These are phyloP conservation scores for Pythium aristosporum DNA, from an alignment of 352 stramenopile species.

Conservation along the genomic window DNA sequence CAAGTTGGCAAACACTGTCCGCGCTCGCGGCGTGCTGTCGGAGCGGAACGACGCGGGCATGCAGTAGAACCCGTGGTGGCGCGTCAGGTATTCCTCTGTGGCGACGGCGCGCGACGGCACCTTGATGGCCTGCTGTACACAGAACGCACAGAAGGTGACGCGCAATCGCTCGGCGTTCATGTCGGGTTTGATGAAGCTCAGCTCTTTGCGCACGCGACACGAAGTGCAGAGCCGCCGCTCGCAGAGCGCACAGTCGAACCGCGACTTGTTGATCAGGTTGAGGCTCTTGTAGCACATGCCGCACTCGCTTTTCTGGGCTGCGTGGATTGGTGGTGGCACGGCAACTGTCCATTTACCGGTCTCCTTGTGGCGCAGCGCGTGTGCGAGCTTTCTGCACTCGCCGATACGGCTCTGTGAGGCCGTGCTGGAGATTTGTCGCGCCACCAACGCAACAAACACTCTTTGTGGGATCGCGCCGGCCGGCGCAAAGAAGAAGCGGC, in stretches of 20 bases:
- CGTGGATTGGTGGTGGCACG: neutral
- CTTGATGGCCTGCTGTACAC: conserved; percentile 7
- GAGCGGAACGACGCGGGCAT: neutral
- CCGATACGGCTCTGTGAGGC: neutral
- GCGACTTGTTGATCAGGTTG: conserved; percentile 14
- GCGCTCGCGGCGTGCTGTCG: neutral
- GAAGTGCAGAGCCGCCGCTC: conserved; percentile 4
- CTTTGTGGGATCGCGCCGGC: conserved; percentile 34
- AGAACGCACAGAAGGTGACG: conserved; percentile 13
- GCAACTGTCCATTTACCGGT: conserved; percentile 9
- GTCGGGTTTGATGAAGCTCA: conserved; percentile 3
- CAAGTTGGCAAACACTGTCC: neutral
- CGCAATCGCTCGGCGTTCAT: neutral
- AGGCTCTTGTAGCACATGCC: conserved; percentile 14
- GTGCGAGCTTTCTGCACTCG: conserved; percentile 16
- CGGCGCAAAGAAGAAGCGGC: conserved; percentile 33
- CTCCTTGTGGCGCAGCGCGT: conserved; percentile 12
- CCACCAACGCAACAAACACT: conserved; percentile 10
- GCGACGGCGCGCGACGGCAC: conserved; percentile 1
- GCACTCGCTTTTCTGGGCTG: neutral
- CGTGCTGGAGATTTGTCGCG: neutral
- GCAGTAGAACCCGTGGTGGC: conserved; percentile 1
- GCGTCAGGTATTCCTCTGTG: neutral
- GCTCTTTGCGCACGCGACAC: conserved; percentile 15
- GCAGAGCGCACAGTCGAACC: conserved; percentile 18